phyloP scores from a whole-genome alignment of 2,329 filamentous ascomycete genomes.

The Nemania abortiva region DNA sequence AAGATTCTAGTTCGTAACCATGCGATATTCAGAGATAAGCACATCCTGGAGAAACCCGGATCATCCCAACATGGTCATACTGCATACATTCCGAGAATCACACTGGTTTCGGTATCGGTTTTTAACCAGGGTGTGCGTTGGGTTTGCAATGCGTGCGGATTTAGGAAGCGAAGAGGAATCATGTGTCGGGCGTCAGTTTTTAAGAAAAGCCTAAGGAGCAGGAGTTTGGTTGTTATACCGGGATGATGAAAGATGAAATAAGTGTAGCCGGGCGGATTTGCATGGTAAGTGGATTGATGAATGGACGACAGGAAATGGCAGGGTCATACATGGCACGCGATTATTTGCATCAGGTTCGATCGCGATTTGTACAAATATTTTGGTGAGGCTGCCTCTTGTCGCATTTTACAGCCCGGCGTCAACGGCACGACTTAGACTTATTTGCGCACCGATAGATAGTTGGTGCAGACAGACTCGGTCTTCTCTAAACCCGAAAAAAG shows the following conservation, averaged over 20 bases:
- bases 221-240: constrained; percentile 33
- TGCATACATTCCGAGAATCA: constrained; percentile 1
- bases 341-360: constrained; percentile 29
- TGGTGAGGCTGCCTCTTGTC: constrained; percentile 15
- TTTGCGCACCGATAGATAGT: constrained; percentile 6
- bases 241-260: constrained; percentile 9
- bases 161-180: constrained; percentile 20
- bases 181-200: constrained; percentile 20
- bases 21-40: background rate
- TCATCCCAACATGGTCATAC: background rate
- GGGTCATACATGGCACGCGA: constrained; percentile 5
- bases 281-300: constrained; percentile 22
- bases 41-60: constrained; percentile 2
- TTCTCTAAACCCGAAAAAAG: background rate
- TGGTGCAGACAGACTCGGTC: constrained; percentile 4
- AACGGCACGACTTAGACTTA: constrained; percentile 25
- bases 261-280: constrained; percentile 11
- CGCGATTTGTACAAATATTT: constrained; percentile 34
- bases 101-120: background rate
- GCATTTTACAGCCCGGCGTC: constrained; percentile 29
- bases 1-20: background rate
- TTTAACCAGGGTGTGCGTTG: background rate
- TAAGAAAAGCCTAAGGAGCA: background rate
- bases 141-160: constrained; percentile 5
- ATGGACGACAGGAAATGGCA: constrained; percentile 23